These are phyloP conservation scores for Floccularia luteovirens DNA, from an alignment of 768 basidiomycete genomes.

Conservation along the genomic window DNA sequence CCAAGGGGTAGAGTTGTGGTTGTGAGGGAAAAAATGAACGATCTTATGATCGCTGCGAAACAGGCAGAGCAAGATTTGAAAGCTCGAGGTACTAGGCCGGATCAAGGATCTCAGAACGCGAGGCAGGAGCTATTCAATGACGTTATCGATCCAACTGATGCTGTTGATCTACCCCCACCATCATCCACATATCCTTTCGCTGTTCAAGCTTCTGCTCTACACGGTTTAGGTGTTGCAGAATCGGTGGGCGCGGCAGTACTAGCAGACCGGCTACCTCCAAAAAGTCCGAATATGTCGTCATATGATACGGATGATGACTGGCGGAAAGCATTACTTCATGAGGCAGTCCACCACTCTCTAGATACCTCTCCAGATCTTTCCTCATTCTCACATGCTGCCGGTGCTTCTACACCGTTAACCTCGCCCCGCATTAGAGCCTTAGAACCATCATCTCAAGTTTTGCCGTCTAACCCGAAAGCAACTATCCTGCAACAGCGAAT, in stretches of 20 bases:
- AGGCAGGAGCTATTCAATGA: conserved; percentile 34
- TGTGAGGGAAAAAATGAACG: conserved; percentile 74
- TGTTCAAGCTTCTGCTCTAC: conserved; percentile 66
- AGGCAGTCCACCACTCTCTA: conserved; percentile 75
- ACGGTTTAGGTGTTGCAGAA: conserved; percentile 67
- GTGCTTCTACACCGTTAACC: conserved; percentile 29
- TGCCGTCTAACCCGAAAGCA: conserved; percentile 15
- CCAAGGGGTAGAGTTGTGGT: conserved; percentile 65
- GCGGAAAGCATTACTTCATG: conserved; percentile 68
- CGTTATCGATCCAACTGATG: conserved; percentile 79
- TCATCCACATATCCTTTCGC: conserved; percentile 65
- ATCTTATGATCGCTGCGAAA: conserved; percentile 61
- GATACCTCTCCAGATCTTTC: conserved; percentile 42
- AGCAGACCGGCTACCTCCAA: conserved; percentile 63
- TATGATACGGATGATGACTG: conserved; percentile 57
- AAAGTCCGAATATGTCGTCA: conserved; percentile 47
- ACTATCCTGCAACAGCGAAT: conserved; percentile 19
- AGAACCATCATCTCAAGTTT: conserved; percentile 9
- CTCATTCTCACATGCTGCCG: conserved; percentile 35
- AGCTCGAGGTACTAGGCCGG: conserved; percentile 37
- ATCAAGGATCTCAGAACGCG: conserved; percentile 33
- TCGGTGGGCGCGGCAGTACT: conserved; percentile 71
- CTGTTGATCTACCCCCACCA: conserved; percentile 70
- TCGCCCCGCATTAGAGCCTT: conserved; percentile 18
- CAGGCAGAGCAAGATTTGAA: conserved; percentile 73